Evolutionary conservation across 352 stramenopile genomes (phyloP), one percentile per base, ranked within the genome.

Genomic region (Globisporangium barbulae): DNA sequence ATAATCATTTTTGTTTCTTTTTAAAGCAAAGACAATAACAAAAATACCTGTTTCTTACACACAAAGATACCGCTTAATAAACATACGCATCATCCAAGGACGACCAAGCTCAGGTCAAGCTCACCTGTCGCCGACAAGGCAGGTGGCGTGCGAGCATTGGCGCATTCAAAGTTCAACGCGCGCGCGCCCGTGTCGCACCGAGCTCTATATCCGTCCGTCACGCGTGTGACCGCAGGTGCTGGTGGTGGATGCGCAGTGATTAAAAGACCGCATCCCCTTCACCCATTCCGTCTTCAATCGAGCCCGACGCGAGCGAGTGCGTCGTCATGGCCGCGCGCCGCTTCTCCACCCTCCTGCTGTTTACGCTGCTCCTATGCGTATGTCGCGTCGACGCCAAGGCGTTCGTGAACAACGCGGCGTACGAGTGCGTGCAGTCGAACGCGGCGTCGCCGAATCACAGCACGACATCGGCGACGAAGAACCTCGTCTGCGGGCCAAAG

Each of bases 361-460:
- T 45, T 8, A 28, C 52, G 25, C n/a, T 30, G 39, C 57, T 63
- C 21, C 7, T 55, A 15, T 50, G 25, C 41, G 15, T 35, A 15
- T 13, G 35, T n/a, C n/a, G n/a, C 56, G 63, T 42, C 2, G n/a
- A 63, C 19, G 63, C 63, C 12, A 64, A 53, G n/a, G 57, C 56
- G 25, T 64, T 68, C 30, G 63, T 68, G 63, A 68, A 68, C 63
- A 68, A 68, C 39, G 63, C 55, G 22, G 63, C 63, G 39, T 63
- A 63, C 63, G 52, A 55, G 37, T 68, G 63, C n/a, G 15, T 62
- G 9, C 31, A 44, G 15, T 19, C 52, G n/a, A 42, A 45, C 28
- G 21, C 56, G 25, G 25, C 48, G 25, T 33, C 37, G 30, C 44
- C 31, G 21, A 60, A 25, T 2, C 41, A 13, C 25, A 60, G 21